Evolutionary conservation across 2,329 filamentous ascomycete genomes (phyloP), one percentile per base, ranked within the genome.

Genomic region (Penicillium capsulatum): DNA sequence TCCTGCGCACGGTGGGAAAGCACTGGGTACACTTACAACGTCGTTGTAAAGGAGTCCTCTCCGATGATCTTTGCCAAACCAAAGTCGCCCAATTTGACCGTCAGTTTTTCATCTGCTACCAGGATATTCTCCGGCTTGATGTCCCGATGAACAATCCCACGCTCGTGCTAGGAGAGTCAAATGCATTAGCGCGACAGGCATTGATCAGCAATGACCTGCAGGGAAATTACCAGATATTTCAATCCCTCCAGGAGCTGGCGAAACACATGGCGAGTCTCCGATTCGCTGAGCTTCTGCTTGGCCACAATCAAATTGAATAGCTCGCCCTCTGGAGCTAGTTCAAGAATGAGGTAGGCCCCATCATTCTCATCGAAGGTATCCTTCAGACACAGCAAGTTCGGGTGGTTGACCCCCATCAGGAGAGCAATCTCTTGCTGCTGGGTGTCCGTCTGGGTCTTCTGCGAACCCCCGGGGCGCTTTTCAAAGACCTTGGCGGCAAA

Each of bases 81-180:
- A 66, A 98, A 98, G 65, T 98, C 92, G 14, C 90, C 92, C 45
- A 98, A 71, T 68, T 98, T 98, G 48, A 95, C 83, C 43, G 83
- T 82, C 17, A 96, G 70, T 22, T 92, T 76, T 57, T 87, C 88
- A 66, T 96, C 88, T 4, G 84, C 81, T 24, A 98, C 71, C 7
- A 98, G 70, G 22, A 98, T 97, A 57, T 97, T 97, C 61, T 97
- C 91, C 0, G 90, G 91, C 66, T 96, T 97, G 68, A 98, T 96
- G 56, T 98, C 92, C 42, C 92, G 84, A 64, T 98, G 92, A 4
- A 97, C 90, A 63, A 98, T 94, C 56, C 92, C 94, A 47, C 92
- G 86, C 45, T 97, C 92, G 62, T 98, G 92, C 91, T 96, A n/a
- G 17, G 15, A 28, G 11, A 28, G 10, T 11, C 2, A 11, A 28